Evolutionary conservation across 2,329 filamentous ascomycete species (phyloP).

Genomic region (Aspergillus fischeri): DNA sequence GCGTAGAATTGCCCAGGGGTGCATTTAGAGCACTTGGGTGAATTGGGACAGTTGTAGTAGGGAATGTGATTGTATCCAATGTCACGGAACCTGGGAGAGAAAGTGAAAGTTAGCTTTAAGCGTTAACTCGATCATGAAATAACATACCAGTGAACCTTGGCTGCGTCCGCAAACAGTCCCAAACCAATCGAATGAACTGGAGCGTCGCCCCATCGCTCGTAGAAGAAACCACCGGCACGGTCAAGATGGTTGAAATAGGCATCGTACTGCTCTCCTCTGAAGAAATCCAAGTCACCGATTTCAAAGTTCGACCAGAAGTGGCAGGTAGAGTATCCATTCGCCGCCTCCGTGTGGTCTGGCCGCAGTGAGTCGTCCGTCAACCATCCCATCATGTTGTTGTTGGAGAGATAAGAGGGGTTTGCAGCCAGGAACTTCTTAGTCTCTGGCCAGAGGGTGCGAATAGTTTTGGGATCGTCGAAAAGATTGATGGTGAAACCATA

Average conservation of each 20-base stretch:
- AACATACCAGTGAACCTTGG: slow-evolving; percentile 84
- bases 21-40: slow-evolving; percentile 85
- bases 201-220: slow-evolving; percentile 97
- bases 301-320: slow-evolving; percentile 99
- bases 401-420: slow-evolving; percentile 73
- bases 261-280: slow-evolving; percentile 83
- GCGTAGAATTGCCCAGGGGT: slow-evolving; percentile 83
- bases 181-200: slow-evolving; percentile 93
- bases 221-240: slow-evolving; percentile 93
- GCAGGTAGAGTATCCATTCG: slow-evolving; percentile 93
- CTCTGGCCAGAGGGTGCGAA: slow-evolving; percentile 91
- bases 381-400: slow-evolving; percentile 85
- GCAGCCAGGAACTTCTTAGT: slow-evolving; percentile 84
- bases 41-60: slow-evolving; percentile 98
- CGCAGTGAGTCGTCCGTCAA: slow-evolving; percentile 72
- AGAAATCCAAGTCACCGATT: slow-evolving; percentile 89
- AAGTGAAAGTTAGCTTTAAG: background rate
- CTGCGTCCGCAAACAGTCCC: slow-evolving; percentile 85
- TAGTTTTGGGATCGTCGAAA: slow-evolving; percentile 84
- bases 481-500: slow-evolving; percentile 98
- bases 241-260: slow-evolving; percentile 97
- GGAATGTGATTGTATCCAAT: slow-evolving; percentile 98
- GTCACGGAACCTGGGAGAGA: slow-evolving; percentile 80
- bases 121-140: background rate
- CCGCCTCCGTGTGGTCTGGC: slow-evolving; percentile 73